Conservation (phyloP, 2,329 filamentous ascomycete genomes). For the Colletotrichum neosansevieriae region DNA sequence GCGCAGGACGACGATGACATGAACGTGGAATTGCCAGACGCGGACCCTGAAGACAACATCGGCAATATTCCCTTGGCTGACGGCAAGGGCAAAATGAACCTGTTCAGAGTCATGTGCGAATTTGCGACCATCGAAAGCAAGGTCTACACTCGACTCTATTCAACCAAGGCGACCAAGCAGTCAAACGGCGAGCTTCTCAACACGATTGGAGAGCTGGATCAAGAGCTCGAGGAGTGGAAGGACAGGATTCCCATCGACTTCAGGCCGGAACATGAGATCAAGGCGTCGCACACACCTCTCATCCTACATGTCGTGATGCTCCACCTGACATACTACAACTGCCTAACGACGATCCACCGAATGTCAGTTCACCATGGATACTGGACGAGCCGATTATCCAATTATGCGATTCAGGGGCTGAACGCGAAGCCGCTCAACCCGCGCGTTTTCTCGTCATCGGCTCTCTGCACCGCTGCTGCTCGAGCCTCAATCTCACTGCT, state of each 20-base stretch:
- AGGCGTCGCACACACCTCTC: slow-evolving; percentile 90
- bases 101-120: slow-evolving; percentile 93
- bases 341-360: slow-evolving; percentile 94
- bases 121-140: slow-evolving; percentile 93
- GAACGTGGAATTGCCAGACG: slow-evolving; percentile 95
- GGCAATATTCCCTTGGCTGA: slow-evolving; percentile 93
- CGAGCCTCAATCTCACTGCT: slow-evolving; percentile 92
- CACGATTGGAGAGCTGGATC: slow-evolving; percentile 94
- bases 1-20: slow-evolving; percentile 78
- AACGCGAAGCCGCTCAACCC: slow-evolving; percentile 94
- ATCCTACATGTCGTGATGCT: slow-evolving; percentile 94
- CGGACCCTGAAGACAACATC: slow-evolving; percentile 90
- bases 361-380: slow-evolving; percentile 99
- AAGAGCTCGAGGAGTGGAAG: slow-evolving; percentile 93
- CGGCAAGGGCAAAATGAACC: slow-evolving; percentile 91
- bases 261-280: slow-evolving; percentile 96
- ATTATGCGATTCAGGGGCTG: slow-evolving; percentile 93
- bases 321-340: slow-evolving; percentile 98
- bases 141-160: slow-evolving; percentile 94
- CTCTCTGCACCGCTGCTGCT: slow-evolving; percentile 91
- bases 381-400: slow-evolving; percentile 95
- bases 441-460: slow-evolving; percentile 92
- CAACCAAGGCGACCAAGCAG: slow-evolving; percentile 90
- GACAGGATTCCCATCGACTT: slow-evolving; percentile 95
- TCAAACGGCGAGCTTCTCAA: slow-evolving; percentile 93